These are phyloP conservation scores for Leishmania guyanensis DNA, from an alignment of 208 protist species.

Conservation along the genomic window DNA sequence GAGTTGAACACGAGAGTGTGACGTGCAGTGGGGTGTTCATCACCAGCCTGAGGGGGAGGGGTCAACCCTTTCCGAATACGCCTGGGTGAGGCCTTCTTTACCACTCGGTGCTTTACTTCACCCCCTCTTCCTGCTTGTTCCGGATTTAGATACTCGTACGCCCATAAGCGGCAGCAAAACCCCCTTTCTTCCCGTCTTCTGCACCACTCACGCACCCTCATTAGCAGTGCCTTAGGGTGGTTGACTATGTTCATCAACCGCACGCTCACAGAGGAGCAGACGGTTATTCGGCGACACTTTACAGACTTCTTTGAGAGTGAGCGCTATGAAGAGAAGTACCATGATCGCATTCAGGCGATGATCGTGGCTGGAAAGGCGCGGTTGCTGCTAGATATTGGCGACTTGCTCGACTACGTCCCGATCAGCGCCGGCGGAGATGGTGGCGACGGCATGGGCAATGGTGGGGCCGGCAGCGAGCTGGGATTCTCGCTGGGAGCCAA, in stretches of 20 bases:
- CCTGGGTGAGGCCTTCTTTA: background rate
- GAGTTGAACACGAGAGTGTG: background rate
- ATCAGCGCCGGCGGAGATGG: conserved; percentile 16
- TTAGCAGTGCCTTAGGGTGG: background rate
- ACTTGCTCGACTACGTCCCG: conserved; percentile 87
- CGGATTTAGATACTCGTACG: conserved; percentile 11
- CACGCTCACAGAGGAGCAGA: conserved; percentile 89
- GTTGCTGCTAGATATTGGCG: conserved; percentile 92
- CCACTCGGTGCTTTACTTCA: background rate
- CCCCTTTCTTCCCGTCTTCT: background rate
- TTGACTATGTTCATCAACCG: conserved; percentile 74
- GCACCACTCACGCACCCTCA: background rate
- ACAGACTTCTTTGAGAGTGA: conserved; percentile 92
- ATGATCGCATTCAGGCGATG: conserved; percentile 80
- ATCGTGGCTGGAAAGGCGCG: conserved; percentile 76
- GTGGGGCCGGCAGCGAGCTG: conserved; percentile 11
- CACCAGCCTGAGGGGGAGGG: background rate
- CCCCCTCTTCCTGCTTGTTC: background rate
- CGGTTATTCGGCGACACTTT: conserved; percentile 84
- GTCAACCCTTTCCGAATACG: background rate
- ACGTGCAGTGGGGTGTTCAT: background rate
- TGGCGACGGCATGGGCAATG: background rate
- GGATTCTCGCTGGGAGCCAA: conserved; percentile 56
- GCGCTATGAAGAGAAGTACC: conserved; percentile 86
- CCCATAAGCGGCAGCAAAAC: background rate